Conservation (phyloP, 176 grass and related monocot genomes). For the Triticum monococcum region DNA sequence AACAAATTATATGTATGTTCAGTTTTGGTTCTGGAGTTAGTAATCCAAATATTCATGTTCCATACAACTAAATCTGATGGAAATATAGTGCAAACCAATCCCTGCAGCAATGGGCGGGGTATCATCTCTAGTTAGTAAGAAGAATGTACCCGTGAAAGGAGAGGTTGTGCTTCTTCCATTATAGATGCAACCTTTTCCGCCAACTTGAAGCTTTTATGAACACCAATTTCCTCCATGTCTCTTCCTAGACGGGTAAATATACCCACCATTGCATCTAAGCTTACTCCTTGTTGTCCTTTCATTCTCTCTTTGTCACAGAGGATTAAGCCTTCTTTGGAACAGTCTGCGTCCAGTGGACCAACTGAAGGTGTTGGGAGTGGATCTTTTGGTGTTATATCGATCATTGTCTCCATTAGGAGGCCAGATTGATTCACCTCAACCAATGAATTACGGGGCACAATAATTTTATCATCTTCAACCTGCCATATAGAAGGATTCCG, state of each 20-base stretch:
- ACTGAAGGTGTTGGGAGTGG: constrained; percentile 77
- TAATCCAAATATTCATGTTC: no score
- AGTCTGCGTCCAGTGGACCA: constrained; percentile 70
- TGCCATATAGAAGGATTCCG: constrained; percentile 24
- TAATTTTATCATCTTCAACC: constrained; percentile 95
- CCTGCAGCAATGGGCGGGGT: no score
- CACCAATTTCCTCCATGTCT: constrained; percentile 93
- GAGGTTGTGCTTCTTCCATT: constrained; percentile 96
- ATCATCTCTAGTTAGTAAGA: neutral
- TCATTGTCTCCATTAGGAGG: constrained; percentile 96
- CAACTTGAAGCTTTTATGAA: constrained; percentile 69
- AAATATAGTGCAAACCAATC: no score
- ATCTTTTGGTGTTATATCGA: constrained; percentile 87
- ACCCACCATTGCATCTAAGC: constrained; percentile 86
- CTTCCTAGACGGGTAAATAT: constrained; percentile 87
- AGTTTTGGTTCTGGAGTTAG: no score
- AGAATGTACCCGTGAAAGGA: constrained; percentile 65
- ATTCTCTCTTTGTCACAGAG: constrained; percentile 93
- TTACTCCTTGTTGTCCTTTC: constrained; percentile 84
- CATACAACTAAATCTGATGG: no score
- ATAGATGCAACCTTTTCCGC: constrained; percentile 87
- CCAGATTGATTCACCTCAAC: constrained; percentile 97
- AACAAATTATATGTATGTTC: no score
- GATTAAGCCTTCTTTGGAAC: constrained; percentile 79
- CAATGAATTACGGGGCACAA: constrained; percentile 79